A percentile compares a stretch with the other conserved stretches of the same genome.
These are phyloP conservation scores for Fraxinus velutina DNA, from an alignment of 305 asterid genomes.

Conservation along the genomic window DNA sequence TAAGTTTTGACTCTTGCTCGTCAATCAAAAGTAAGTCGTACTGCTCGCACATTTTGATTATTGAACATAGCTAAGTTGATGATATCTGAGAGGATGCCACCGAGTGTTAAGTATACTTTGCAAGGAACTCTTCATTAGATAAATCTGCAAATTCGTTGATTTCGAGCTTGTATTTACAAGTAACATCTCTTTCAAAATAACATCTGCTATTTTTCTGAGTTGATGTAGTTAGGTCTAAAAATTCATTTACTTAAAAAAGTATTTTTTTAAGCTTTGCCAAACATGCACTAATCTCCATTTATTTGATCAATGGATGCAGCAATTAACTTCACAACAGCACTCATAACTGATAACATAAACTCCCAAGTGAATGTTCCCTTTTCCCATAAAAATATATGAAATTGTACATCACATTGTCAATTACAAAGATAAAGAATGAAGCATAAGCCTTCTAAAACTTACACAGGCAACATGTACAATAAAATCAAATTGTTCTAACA, in stretches of 20 bases:
- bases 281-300: not conserved
- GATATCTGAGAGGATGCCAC: not conserved
- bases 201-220: not conserved
- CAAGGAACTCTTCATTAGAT: conserved; percentile 29
- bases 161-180: conserved; percentile 26
- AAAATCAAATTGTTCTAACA: conserved; percentile 20
- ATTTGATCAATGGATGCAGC: not conserved
- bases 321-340: not conserved
- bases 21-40: conserved; percentile 29
- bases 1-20: conserved; percentile 7
- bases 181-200: not conserved
- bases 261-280: not conserved
- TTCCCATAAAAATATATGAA: conserved; percentile 5
- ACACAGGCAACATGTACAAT: conserved; percentile 22
- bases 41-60: conserved; percentile 15
- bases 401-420: conserved; percentile 37
- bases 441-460: conserved; percentile 11
- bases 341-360: not conserved
- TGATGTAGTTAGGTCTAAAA: not conserved
- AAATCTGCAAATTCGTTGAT: conserved; percentile 32
- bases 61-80: not conserved
- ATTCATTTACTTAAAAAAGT: not conserved
- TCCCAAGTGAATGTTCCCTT: not conserved
- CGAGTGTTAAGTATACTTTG: conserved; percentile 5
- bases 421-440: conserved; percentile 42